Conservation (phyloP, 75 land plant genomes). For the Sequoiadendron giganteum region DNA sequence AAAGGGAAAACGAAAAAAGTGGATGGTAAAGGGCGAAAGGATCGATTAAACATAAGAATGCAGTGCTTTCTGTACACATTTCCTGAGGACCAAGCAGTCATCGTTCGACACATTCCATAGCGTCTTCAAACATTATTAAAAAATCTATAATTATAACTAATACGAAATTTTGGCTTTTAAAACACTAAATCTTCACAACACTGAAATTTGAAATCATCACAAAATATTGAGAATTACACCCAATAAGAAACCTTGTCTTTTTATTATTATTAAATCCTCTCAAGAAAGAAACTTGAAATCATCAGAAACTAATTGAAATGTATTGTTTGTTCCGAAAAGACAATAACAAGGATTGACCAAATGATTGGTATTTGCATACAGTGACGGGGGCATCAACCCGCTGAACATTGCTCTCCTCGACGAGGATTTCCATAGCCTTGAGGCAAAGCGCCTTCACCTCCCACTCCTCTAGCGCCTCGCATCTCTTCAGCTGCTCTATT, state of each 20-base stretch:
- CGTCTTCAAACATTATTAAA: background rate
- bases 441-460: conserved; percentile 96
- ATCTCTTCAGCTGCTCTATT: conserved; percentile 95
- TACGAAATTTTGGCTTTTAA: background rate
- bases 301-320: background rate
- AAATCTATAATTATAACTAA: background rate
- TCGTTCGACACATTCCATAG: background rate
- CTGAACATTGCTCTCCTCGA: conserved; percentile 94
- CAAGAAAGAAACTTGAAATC: too few relatives aligned
- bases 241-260: background rate
- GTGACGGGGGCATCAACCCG: conserved; percentile 96
- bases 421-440: conserved; percentile 98
- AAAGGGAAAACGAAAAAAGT: too few relatives aligned
- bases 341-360: background rate
- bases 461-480: conserved; percentile 94
- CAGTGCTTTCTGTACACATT: background rate
- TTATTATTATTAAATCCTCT: background rate
- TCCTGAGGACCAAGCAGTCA: background rate
- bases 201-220: background rate
- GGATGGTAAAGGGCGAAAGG: too few relatives aligned
- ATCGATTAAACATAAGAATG: too few relatives aligned
- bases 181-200: background rate
- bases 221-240: too few relatives aligned
- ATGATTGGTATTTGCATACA: conserved; percentile 27
- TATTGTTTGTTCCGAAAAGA: background rate